Evolutionary conservation across 495 filamentous ascomycete species (phyloP), one percentile per base, ranked within the genome.

Genomic region (Aspergillus nanangensis): DNA sequence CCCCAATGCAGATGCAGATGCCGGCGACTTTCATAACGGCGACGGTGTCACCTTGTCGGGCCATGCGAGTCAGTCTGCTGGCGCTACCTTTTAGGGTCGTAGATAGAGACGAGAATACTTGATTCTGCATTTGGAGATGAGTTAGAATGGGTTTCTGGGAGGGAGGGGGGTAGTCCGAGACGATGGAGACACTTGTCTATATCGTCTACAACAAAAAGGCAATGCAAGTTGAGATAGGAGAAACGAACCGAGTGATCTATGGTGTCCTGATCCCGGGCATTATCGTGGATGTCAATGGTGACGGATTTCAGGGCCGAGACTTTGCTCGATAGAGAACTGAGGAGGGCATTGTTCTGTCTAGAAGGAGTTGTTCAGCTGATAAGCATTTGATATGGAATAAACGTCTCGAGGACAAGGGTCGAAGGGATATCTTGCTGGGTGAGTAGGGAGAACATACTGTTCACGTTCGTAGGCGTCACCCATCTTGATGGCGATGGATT

Each of bases 261-360:
- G 21, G 93, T 76, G 41, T 84, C 80, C 58, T 96, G 91, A 56
- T 85, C 80, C 31, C 88, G 78, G 31, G 93, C 93, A 60, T 90
- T 87, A 69, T 96, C 90, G 71, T 96, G 95, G 62, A 98, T 98
- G 70, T 97, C 88, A 35, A 96, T 82, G n/a, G 93, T 98, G n/a
- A 98, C 90, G 53, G 84, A 84, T 57, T 91, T 90, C 41, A 98
- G 78, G 25, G 90, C 88, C 35, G 87, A 87, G 23, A 96, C 89
- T 66, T 98, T 98, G 20, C 78, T 76, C 13, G 87, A 83, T 18
- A 98, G 84, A 57, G 94, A 90, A 56, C 90, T 84, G 40, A 98
- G 86, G 61, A 93, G 90, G 57, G 88, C 83, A 70, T 96, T 95
- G 71, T 98, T 98, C 70, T 98, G 93, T 66, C 81, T 83, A 57